These are phyloP conservation scores for Bocquillonia castaneifolia DNA, from an alignment of 441 rosid species.

Conservation along the genomic window DNA sequence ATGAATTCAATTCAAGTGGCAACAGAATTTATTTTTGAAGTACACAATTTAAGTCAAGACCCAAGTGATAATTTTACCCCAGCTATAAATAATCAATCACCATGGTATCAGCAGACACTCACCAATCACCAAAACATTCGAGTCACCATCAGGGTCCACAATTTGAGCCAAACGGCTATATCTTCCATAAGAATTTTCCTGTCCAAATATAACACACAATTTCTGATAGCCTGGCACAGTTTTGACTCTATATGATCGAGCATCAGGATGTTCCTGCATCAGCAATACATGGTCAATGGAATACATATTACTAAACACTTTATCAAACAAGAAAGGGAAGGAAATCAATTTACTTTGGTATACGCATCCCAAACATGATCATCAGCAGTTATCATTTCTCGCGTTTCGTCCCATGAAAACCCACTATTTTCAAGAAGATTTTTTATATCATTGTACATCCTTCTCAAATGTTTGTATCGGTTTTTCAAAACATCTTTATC, in stretches of 20 bases:
- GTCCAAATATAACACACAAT: slow-evolving; percentile 63
- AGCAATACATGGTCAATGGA: slow-evolving; percentile 22
- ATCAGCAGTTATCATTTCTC: slow-evolving; percentile 78
- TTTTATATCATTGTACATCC: slow-evolving; percentile 66
- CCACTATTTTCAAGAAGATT: slow-evolving; percentile 59
- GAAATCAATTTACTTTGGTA: slow-evolving; percentile 42
- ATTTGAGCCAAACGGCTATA: slow-evolving; percentile 63
- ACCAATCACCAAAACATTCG: slow-evolving; percentile 48
- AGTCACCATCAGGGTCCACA: slow-evolving; percentile 34
- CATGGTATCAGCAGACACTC: slow-evolving; percentile 24
- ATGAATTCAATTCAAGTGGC: neutral
- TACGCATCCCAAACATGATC: slow-evolving; percentile 68
- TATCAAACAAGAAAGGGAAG: slow-evolving; percentile 7
- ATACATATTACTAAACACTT: slow-evolving; percentile 17
- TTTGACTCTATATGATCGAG: slow-evolving; percentile 79
- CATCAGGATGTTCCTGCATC: slow-evolving; percentile 80
- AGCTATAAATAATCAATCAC: neutral
- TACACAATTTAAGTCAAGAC: neutral
- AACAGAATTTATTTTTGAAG: neutral
- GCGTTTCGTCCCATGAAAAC: slow-evolving; percentile 74
- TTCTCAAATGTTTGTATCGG: slow-evolving; percentile 76
- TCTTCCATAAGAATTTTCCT: slow-evolving; percentile 57
- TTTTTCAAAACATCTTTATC: slow-evolving; percentile 81
- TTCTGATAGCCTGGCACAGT: slow-evolving; percentile 75
- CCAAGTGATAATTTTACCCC: neutral